Percentiles rank a stretch among this genome's conserved stretches.
Evolutionary conservation across 345 rosid genomes (phyloP).

Genomic region (Citrus medica): DNA sequence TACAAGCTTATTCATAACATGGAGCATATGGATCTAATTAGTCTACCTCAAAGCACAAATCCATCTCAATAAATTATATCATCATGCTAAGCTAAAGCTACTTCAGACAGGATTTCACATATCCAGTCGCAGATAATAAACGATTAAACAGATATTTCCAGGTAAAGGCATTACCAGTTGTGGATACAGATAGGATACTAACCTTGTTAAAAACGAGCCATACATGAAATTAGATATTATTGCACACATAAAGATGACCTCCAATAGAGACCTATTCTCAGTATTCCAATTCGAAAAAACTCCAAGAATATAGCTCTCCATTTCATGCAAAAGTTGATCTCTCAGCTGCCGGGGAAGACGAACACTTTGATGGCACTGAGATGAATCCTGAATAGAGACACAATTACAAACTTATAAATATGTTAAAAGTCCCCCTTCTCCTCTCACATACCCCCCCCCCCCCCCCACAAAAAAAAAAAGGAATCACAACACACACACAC

Average conservation of each 20-base stretch:
- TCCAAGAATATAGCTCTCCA: slow-evolving; percentile 59
- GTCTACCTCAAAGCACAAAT: background rate
- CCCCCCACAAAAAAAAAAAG: no score
- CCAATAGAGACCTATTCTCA: slow-evolving; percentile 54
- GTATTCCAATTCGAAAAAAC: slow-evolving; percentile 37
- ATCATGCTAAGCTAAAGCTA: background rate
- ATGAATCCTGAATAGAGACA: slow-evolving; percentile 39
- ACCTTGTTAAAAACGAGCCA: slow-evolving; percentile 64
- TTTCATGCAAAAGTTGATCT: slow-evolving; percentile 69
- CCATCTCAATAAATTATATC: background rate
- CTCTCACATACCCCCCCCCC: no score
- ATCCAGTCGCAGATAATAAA: background rate
- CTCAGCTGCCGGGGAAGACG: slow-evolving; percentile 66
- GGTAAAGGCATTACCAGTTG: background rate
- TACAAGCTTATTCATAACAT: background rate
- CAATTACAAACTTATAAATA: slow-evolving; percentile 13
- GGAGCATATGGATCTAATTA: background rate
- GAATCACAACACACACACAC: no score
- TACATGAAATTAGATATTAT: slow-evolving; percentile 63
- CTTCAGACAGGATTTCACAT: background rate
- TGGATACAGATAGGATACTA: slow-evolving; percentile 18
- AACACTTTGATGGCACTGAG: slow-evolving; percentile 39
- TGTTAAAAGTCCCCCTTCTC: no score
- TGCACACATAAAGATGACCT: slow-evolving; percentile 60
- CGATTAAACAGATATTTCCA: background rate